Percentiles rank a stretch among this genome's conserved stretches.
These are phyloP conservation scores for Dalbergia cultrata DNA, from an alignment of 306 rosid species.

Conservation along the genomic window DNA sequence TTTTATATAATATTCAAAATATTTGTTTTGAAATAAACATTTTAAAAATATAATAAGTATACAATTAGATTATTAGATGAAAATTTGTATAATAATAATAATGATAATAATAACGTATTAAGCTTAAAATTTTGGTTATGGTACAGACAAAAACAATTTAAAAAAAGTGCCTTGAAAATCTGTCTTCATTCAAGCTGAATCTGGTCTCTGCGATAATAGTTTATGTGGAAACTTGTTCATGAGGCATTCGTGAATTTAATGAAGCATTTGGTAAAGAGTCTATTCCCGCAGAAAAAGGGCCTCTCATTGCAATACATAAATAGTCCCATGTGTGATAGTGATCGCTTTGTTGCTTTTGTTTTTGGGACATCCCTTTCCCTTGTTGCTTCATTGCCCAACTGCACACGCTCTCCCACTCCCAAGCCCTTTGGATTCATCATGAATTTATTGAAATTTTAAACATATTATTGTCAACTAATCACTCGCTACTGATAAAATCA, in stretches of 20 bases:
- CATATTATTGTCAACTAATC: too few species aligned
- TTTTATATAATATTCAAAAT: too few species aligned
- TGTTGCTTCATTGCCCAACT: neutral
- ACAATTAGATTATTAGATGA: too few species aligned
- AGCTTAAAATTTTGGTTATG: too few species aligned
- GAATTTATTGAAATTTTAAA: too few species aligned
- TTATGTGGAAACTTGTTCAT: neutral
- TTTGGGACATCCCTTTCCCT: neutral
- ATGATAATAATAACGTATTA: too few species aligned
- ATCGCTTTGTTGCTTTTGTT: conserved; percentile 8
- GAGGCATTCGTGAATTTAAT: neutral
- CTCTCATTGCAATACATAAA: conserved; percentile 2
- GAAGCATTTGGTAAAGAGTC: conserved; percentile 38
- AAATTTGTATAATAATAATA: too few species aligned
- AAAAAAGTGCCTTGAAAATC: neutral
- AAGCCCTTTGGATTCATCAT: neutral
- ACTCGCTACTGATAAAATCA: too few species aligned
- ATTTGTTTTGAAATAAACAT: too few species aligned
- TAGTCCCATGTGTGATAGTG: conserved; percentile 35
- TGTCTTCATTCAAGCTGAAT: conserved; percentile 37
- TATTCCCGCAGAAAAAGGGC: conserved; percentile 14
- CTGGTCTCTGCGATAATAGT: neutral
- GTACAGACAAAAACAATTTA: too few species aligned
- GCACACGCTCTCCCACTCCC: neutral
- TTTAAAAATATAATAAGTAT: too few species aligned